These are phyloP conservation scores for Aspergillus jensenii DNA, from an alignment of 2,329 filamentous ascomycete species.

Conservation along the genomic window DNA sequence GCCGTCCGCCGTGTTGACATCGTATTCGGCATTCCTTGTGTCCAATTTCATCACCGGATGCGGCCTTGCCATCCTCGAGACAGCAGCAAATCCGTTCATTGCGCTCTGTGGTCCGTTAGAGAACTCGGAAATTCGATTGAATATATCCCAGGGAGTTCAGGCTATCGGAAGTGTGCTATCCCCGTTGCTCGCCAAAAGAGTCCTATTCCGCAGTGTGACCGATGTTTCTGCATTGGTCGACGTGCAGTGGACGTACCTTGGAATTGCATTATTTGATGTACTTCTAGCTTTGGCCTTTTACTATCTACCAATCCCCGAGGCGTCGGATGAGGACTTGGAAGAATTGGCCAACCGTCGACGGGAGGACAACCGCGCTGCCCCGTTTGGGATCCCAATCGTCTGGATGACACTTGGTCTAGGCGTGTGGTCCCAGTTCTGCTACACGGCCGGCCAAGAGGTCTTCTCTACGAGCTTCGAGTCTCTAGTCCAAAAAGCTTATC, in stretches of 20 bases:
- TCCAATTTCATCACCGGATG: slow-evolving; percentile 64
- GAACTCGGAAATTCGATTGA: slow-evolving; percentile 60
- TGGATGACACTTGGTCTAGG: slow-evolving; percentile 58
- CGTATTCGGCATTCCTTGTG: slow-evolving; percentile 59
- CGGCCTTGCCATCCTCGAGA: slow-evolving; percentile 60
- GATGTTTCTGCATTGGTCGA: slow-evolving; percentile 56
- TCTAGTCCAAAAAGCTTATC: slow-evolving; percentile 44
- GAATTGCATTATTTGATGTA: slow-evolving; percentile 61
- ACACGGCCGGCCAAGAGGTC: slow-evolving; percentile 61
- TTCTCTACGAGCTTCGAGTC: slow-evolving; percentile 49
- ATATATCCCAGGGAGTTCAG: slow-evolving; percentile 62
- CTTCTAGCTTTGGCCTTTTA: slow-evolving; percentile 60
- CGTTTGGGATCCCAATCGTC: slow-evolving; percentile 50
- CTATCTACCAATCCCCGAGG: slow-evolving; percentile 63
- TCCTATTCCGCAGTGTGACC: slow-evolving; percentile 53
- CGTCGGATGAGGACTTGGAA: slow-evolving; percentile 60
- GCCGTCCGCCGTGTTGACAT: slow-evolving; percentile 63
- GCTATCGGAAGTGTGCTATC: slow-evolving; percentile 61
- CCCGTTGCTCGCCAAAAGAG: slow-evolving; percentile 59
- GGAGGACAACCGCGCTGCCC: slow-evolving; percentile 48
- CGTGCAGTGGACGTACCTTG: slow-evolving; percentile 66
- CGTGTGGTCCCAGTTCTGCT: slow-evolving; percentile 58
- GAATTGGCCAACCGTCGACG: slow-evolving; percentile 53
- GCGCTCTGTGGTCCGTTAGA: slow-evolving; percentile 60
- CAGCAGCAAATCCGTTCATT: slow-evolving; percentile 63